phyloP scores from a whole-genome alignment of 2,329 filamentous ascomycete species.

The Aphanocladium album region DNA sequence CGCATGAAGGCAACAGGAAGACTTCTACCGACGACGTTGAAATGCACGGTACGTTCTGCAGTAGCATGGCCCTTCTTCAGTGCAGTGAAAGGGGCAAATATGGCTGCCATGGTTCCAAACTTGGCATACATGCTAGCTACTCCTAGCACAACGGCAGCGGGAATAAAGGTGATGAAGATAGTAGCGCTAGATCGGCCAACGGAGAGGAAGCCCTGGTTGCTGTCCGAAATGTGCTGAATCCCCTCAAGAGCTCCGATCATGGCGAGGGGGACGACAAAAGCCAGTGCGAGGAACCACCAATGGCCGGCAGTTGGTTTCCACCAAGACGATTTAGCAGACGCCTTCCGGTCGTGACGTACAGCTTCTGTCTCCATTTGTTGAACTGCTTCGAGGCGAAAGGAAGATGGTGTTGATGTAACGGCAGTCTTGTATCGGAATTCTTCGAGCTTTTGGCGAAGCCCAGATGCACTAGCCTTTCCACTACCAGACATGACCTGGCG shows the following conservation, averaged over 20 bases:
- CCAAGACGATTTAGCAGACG: conserved; percentile 12
- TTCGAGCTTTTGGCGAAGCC: neutral
- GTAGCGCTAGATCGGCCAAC: conserved; percentile 16
- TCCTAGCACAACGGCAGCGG: conserved; percentile 9
- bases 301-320: conserved; percentile 20
- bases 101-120: conserved; percentile 18
- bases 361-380: neutral
- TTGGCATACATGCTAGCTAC: conserved; percentile 21
- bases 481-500: neutral
- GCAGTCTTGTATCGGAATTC: neutral
- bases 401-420: neutral
- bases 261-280: conserved; percentile 20
- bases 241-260: conserved; percentile 19
- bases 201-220: conserved; percentile 21
- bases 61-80: conserved; percentile 19
- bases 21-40: conserved; percentile 20
- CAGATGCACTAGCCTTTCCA: neutral
- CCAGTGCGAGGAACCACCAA: conserved; percentile 21
- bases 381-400: neutral
- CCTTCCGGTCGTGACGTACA: neutral
- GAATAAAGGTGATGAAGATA: conserved; percentile 26
- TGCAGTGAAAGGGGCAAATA: conserved; percentile 20
- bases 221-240: conserved; percentile 21
- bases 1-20: conserved; percentile 19
- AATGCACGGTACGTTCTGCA: conserved; percentile 16